Evolutionary conservation across 805 yeast species (phyloP).

Genomic region (Naumovozyma dairenensis): DNA sequence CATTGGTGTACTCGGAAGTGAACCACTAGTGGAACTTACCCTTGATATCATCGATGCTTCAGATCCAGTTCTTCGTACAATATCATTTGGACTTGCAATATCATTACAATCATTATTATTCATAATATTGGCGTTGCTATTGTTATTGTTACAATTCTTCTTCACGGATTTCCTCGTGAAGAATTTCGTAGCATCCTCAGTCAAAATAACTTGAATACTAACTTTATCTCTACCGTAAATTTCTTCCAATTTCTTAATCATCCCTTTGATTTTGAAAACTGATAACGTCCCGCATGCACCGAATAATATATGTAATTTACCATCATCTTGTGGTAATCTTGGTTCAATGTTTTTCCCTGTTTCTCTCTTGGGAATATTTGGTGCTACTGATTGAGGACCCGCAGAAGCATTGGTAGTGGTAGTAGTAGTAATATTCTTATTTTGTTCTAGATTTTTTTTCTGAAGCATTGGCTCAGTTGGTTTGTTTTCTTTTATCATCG

Average conservation of each 20-base stretch:
- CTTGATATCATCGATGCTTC: conserved; percentile 2
- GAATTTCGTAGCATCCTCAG: conserved; percentile 80
- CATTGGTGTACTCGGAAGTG: not conserved
- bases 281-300: conserved; percentile 90
- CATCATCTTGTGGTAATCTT: conserved; percentile 68
- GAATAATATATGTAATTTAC: conserved; percentile 72
- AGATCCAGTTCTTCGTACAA: conserved; percentile 3
- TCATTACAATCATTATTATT: not conserved
- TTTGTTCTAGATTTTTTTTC: too few relatives aligned
- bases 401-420: not conserved
- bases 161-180: conserved; percentile 13
- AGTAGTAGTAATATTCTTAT: conserved; percentile 1
- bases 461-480: conserved; percentile 2
- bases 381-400: conserved; percentile 7
- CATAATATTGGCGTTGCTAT: not conserved
- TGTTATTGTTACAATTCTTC: conserved; percentile 5
- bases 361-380: conserved; percentile 30
- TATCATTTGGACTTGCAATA: not conserved
- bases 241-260: conserved; percentile 72
- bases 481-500: not conserved
- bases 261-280: conserved; percentile 65
- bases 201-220: conserved; percentile 76
- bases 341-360: conserved; percentile 47
- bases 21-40: not conserved
- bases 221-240: conserved; percentile 68